These are phyloP conservation scores for Xylaria flabelliformis DNA, from an alignment of 495 filamentous ascomycete species.

Conservation along the genomic window DNA sequence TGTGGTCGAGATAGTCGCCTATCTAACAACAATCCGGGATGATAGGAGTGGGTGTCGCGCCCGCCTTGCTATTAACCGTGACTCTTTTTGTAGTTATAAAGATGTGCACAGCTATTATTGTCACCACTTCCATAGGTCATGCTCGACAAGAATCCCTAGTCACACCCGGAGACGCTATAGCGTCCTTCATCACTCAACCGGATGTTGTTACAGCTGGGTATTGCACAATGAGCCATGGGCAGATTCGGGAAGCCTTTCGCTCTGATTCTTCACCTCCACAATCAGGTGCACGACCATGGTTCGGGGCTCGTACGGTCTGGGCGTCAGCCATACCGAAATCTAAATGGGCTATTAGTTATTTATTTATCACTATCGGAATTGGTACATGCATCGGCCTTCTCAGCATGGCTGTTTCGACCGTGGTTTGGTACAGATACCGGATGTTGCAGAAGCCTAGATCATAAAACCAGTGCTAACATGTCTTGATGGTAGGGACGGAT, in stretches of 20 bases:
- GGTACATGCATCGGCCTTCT: constrained; percentile 17
- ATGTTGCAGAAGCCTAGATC: too few relatives aligned
- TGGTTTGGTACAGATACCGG: neutral
- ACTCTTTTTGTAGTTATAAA: neutral
- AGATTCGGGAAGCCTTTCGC: constrained; percentile 30
- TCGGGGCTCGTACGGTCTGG: neutral
- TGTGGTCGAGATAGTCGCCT: neutral
- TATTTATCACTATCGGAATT: constrained; percentile 29
- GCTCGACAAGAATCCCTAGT: constrained; percentile 42
- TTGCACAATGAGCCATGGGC: constrained; percentile 37
- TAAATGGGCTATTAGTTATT: constrained; percentile 34
- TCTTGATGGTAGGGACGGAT: neutral
- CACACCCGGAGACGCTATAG: constrained; percentile 60
- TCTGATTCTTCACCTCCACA: neutral
- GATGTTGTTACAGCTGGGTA: constrained; percentile 47
- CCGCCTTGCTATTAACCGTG: neutral
- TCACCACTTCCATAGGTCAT: neutral
- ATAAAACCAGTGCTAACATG: neutral
- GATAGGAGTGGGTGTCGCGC: neutral
- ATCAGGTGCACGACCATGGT: constrained; percentile 28
- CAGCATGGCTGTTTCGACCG: neutral
- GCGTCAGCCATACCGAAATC: constrained; percentile 23
- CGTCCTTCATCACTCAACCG: constrained; percentile 52
- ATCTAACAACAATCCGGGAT: neutral
- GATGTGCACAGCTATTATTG: neutral